Base-by-base conservation (phyloP, 1,284 basidiomycete species). In the Papiliotrema nemorosa region DNA sequence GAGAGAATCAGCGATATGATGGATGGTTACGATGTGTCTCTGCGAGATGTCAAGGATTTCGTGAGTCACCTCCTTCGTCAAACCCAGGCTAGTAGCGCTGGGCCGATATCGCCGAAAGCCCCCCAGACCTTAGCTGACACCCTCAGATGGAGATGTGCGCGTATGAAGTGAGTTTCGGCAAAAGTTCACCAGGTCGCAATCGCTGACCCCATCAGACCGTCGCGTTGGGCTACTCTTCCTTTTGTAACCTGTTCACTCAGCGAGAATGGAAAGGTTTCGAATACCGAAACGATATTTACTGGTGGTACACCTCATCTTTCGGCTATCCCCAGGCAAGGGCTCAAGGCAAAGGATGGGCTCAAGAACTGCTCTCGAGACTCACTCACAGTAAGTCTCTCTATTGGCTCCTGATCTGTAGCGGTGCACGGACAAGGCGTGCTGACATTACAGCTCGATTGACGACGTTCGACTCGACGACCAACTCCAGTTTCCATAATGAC, bases 191-290 rank as follows among this genome's bases (percentile, higher is more conserved):
- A n/a, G n/a, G n/a, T n/a, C n/a, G 21, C 4, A 18, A 10, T 3
- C 35, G 5, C 20, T 20, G 42, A 38, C 14, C 39, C 34, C 13
- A n/a, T 39, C n/a, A 75, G 67, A 76, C 74, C 18, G 77, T 78
- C 37, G 70, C 77, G 2, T 64, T 79, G 1, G 78, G 78, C 12
- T 75, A 76, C 35, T 77, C 76, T 1, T 57, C 67, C 5, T 79
- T 78, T 64, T 79, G 83, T 61, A 70, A 74, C 13, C 66, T 85
- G 4, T 85, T 85, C 67, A 85, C 82, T 13, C 76, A 83, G 55
- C 77, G 81, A 43, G 84, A 86, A 64, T 86, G 83, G 82, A 76
- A 79, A 53, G 80, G 81, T 0, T 86, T 79, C 62, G 80, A 82
- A 54, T 84, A 85, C 62, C 64, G 71, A 25, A 66, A 62, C 57